These are phyloP conservation scores for Patellifolia procumbens DNA, from an alignment of 179 eudicot genomes.

Conservation along the genomic window DNA sequence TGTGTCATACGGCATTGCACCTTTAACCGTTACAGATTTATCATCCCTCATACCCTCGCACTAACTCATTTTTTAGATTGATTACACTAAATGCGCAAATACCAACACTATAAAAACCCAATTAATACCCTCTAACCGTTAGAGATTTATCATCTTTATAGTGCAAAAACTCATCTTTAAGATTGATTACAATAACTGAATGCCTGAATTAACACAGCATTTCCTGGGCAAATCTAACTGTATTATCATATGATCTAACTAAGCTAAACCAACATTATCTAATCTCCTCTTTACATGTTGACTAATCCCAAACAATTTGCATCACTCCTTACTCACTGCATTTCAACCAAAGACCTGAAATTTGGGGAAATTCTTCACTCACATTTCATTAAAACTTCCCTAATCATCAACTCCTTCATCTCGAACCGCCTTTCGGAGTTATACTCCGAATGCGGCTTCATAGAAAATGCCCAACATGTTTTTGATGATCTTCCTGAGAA, in stretches of 20 bases:
- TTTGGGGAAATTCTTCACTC: constrained; percentile 56
- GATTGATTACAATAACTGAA: too few species aligned
- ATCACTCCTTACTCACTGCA: constrained; percentile 48
- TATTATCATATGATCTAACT: background rate
- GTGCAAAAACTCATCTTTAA: too few species aligned
- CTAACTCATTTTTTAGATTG: too few species aligned
- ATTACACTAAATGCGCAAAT: too few species aligned
- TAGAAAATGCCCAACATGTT: constrained; percentile 52
- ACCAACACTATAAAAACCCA: too few species aligned
- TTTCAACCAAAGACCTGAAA: constrained; percentile 45
- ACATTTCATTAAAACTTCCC: constrained; percentile 53
- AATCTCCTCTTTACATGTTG: constrained; percentile 8
- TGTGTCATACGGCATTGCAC: too few species aligned
- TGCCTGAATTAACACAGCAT: too few species aligned
- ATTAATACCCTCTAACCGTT: too few species aligned
- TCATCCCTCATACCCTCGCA: too few species aligned
- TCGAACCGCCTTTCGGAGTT: constrained; percentile 59
- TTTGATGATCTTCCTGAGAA: constrained; percentile 59
- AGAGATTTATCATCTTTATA: too few species aligned
- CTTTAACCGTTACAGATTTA: too few species aligned
- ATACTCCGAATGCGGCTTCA: constrained; percentile 55
- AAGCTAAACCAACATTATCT: background rate
- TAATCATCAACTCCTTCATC: constrained; percentile 42
- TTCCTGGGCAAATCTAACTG: background rate
- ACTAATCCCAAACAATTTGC: constrained; percentile 28